phyloP scores from a whole-genome alignment of 1,284 basidiomycete species.

The Sporisorium exsertum region DNA sequence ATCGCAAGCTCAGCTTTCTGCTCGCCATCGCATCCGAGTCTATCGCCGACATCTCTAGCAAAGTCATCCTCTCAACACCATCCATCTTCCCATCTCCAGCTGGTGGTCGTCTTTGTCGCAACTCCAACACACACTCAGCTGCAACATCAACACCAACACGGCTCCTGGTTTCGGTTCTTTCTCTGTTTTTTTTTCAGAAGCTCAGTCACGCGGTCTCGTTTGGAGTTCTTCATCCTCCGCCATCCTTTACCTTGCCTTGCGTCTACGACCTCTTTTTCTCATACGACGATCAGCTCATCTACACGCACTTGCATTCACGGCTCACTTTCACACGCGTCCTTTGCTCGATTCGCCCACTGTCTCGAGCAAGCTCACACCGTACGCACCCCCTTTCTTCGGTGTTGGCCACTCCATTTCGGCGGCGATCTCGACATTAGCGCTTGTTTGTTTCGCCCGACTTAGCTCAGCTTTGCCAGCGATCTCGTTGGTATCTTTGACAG shows the following conservation, averaged over 20 bases:
- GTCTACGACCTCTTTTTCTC: slow-evolving; percentile 10
- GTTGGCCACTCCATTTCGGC: background rate
- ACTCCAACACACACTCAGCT: slow-evolving; percentile 6
- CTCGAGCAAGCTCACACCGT: background rate
- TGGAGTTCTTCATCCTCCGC: slow-evolving; percentile 5
- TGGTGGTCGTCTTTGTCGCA: slow-evolving; percentile 12
- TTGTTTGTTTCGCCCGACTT: background rate
- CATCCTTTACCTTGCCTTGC: background rate
- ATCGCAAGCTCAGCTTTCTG: slow-evolving; percentile 8
- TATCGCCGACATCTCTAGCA: slow-evolving; percentile 4
- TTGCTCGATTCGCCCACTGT: background rate
- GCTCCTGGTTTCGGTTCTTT: slow-evolving; percentile 1
- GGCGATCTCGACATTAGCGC: slow-evolving; percentile 12
- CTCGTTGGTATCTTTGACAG: slow-evolving; percentile 3
- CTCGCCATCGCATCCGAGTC: slow-evolving; percentile 28
- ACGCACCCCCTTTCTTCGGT: slow-evolving; percentile 2
- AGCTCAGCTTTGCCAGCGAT: slow-evolving; percentile 2
- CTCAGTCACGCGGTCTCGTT: slow-evolving; percentile 21
- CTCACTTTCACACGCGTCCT: background rate
- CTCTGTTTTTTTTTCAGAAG: background rate
- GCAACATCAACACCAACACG: slow-evolving; percentile 7
- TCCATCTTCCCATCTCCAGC: slow-evolving; percentile 11
- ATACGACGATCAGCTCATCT: background rate
- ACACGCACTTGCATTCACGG: background rate
- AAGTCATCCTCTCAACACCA: slow-evolving; percentile 20